Evolutionary conservation across 768 basidiomycete genomes (phyloP), one percentile per base, ranked within the genome.

Genomic region (Ramaria sp.): DNA sequence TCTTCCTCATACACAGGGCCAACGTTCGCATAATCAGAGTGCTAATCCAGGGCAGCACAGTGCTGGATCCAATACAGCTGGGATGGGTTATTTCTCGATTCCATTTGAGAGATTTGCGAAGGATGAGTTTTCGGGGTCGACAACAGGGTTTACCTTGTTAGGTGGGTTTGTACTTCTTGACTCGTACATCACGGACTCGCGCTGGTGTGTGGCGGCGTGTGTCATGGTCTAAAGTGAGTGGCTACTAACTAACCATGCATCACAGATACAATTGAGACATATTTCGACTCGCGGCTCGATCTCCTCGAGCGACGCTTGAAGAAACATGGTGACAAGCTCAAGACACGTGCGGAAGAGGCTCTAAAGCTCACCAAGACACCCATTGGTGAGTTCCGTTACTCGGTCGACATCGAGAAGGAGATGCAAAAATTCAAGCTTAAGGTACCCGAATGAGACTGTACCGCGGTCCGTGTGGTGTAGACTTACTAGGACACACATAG

Each of bases 241-340:
- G 48, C 28, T 49, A 39, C 44, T 25, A 42, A 39, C 44, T 25
- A 42, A 30, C 16, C 50, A n/a, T 50, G 48, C 5, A 45, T 13
- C 7, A 3, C 62, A 94, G 93, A 96, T 68, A 95, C 93, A 8
- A 73, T 93, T 66, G 93, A 96, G 69, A 96, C 93, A 0, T 96
- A 86, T 64, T 95, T 93, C 65, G 92, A 97, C 70, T 91, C 92
- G 1, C 84, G 88, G 65, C 72, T 88, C 58, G 88, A 88, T 65
- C 74, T 90, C 15, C 68, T 88, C 3, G 88, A 95, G 66, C 82
- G 93, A 39, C 82, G 81, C 55, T 76, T 95, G 27, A 85, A 88
- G 67, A 93, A 86, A 55, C 91, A 92, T 63, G 82, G 88, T 60
- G 88, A 92, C 57, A 75, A 79, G 45, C 74, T 96, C 52, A 92